Conservation (phyloP, 768 basidiomycete species). For the Butyriboletus loyo region DNA sequence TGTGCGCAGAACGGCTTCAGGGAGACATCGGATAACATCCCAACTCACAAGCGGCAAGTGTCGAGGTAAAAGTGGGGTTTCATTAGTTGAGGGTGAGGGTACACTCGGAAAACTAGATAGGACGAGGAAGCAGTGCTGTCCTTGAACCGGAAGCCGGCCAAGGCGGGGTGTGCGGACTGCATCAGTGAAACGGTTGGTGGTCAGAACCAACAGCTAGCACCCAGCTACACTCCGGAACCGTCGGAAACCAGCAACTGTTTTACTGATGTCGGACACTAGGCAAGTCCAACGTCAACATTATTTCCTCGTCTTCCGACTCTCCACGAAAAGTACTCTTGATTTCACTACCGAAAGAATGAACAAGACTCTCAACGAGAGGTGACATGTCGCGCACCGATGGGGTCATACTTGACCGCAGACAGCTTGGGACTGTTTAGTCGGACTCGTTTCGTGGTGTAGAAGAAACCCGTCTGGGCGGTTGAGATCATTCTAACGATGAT, state of each 20-base stretch:
- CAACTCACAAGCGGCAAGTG: background rate
- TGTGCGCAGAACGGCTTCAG: background rate
- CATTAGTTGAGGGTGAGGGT: background rate
- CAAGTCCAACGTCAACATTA: conserved; percentile 16
- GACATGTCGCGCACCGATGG: conserved; percentile 54
- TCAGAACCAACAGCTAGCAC: no score
- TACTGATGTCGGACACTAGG: no score
- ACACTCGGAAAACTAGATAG: background rate
- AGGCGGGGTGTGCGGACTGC: no score
- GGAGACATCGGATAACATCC: background rate
- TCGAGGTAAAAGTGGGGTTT: background rate
- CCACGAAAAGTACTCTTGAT: conserved; percentile 71
- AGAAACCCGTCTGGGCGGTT: conserved; percentile 88
- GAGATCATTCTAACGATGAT: conserved; percentile 86
- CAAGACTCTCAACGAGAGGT: background rate
- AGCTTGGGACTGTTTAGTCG: conserved; percentile 69
- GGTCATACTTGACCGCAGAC: conserved; percentile 91
- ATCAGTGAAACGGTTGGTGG: no score
- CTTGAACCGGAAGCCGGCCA: background rate
- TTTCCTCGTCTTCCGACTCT: conserved; percentile 74
- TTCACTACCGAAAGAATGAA: conserved; percentile 45
- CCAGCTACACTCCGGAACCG: no score
- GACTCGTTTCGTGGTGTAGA: conserved; percentile 80
- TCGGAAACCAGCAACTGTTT: no score
- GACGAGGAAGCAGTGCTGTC: background rate